Evolutionary conservation across 768 basidiomycete genomes (phyloP).

Genomic region (Amanita thiersii): DNA sequence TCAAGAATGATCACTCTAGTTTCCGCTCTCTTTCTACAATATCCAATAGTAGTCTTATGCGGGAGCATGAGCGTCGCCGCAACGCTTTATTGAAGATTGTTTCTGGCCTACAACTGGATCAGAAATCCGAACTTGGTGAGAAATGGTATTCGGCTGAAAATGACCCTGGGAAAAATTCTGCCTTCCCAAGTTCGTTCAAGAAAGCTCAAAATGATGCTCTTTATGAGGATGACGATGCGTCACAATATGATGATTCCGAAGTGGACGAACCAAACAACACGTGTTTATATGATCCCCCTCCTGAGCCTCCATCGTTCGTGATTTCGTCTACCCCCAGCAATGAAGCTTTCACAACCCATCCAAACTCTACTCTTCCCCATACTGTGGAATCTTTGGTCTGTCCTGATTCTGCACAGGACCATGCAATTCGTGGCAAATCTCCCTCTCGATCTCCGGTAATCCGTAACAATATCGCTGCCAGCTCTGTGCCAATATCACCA

Average conservation of each 20-base stretch:
- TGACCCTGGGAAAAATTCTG: constrained; percentile 28
- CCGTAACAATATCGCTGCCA: constrained; percentile 12
- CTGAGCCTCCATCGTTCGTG: too few relatives aligned
- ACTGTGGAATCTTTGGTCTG: too few relatives aligned
- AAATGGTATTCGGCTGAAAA: constrained; percentile 16
- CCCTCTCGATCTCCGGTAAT: constrained; percentile 24
- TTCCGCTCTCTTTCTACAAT: neutral
- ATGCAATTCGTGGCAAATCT: constrained; percentile 9
- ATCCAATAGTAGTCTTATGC: constrained; percentile 10
- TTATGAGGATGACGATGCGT: constrained; percentile 9
- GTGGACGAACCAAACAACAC: too few relatives aligned
- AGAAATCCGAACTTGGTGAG: constrained; percentile 1
- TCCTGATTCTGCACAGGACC: too few relatives aligned
- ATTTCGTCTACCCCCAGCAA: too few relatives aligned
- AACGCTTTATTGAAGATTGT: constrained; percentile 29
- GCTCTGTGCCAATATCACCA: constrained; percentile 11
- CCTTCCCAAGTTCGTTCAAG: constrained; percentile 20
- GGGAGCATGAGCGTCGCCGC: constrained; percentile 20
- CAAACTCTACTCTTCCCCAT: too few relatives aligned
- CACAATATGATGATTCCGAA: constrained; percentile 20
- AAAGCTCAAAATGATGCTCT: neutral
- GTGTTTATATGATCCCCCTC: too few relatives aligned
- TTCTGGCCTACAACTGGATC: constrained; percentile 17
- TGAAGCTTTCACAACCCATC: too few relatives aligned
- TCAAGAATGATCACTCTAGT: neutral